Evolutionary conservation across 306 rosid genomes (phyloP).

Genomic region (Boehmeria nivea): DNA sequence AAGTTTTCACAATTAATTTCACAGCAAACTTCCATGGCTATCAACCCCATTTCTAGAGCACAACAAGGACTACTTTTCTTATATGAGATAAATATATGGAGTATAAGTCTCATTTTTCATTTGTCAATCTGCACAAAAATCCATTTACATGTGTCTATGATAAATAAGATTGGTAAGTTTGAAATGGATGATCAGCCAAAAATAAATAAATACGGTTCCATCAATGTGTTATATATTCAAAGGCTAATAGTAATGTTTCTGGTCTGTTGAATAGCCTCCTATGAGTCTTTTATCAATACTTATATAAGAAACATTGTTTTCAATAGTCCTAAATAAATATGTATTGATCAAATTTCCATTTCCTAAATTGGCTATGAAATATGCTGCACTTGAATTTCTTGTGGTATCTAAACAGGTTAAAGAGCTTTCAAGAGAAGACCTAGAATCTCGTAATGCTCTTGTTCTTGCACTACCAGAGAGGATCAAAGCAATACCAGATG

Average conservation of each 20-base stretch:
- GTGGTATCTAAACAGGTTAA: constrained; percentile 51
- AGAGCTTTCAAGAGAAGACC: constrained; percentile 66
- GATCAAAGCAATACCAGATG: constrained; percentile 80
- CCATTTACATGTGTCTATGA: neutral
- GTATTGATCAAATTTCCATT: constrained; percentile 6
- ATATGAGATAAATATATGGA: neutral
- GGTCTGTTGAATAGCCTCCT: neutral
- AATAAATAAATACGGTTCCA: too few species aligned
- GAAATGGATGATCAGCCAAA: neutral
- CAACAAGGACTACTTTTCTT: too few species aligned
- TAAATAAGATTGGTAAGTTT: neutral
- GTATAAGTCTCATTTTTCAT: neutral
- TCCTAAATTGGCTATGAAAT: neutral
- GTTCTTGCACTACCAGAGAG: constrained; percentile 63
- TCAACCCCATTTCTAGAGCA: too few species aligned
- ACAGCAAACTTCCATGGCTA: too few species aligned
- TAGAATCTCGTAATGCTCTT: constrained; percentile 49
- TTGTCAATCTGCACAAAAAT: neutral
- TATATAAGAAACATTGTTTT: neutral
- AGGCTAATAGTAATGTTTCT: neutral
- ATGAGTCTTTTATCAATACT: neutral
- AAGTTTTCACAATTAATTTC: neutral
- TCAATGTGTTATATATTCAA: neutral
- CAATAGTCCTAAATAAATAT: neutral
- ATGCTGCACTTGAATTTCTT: constrained; percentile 12